Conservation (phyloP, 495 filamentous ascomycete species). For the Daldinia bambusicola region DNA sequence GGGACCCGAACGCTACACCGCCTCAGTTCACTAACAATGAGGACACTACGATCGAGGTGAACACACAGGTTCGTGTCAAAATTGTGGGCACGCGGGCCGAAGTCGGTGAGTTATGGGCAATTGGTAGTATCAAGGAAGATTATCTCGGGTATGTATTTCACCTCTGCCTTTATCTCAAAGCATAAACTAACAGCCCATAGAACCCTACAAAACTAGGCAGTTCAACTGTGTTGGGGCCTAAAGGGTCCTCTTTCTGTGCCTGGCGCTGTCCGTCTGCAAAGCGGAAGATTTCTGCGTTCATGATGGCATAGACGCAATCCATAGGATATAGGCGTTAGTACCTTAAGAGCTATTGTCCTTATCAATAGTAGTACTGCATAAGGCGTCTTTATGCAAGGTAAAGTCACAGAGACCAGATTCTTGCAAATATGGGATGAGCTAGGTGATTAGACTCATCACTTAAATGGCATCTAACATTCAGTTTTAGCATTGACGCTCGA, state of each 20-base stretch:
- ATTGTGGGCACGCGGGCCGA: conserved; percentile 91
- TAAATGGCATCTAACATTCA: conserved; percentile 21
- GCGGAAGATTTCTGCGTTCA: conserved; percentile 1
- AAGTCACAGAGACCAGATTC: conserved; percentile 12
- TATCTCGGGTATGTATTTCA: conserved; percentile 60
- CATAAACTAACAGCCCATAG: conserved; percentile 23
- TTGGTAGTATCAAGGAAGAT: conserved; percentile 95
- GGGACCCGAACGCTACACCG: conserved; percentile 88
- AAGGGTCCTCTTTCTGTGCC: background rate
- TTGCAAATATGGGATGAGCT: conserved; percentile 24
- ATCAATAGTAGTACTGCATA: conserved; percentile 21
- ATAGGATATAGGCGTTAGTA: conserved; percentile 22
- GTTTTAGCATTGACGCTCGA: conserved; percentile 9
- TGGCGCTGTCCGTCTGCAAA: conserved; percentile 1
- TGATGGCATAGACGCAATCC: conserved; percentile 3
- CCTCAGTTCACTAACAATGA: conserved; percentile 86
- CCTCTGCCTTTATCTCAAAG: no score
- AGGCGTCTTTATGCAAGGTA: conserved; percentile 35
- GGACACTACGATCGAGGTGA: conserved; percentile 92
- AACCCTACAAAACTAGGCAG: conserved; percentile 28
- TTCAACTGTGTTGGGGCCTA: background rate
- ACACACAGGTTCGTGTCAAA: conserved; percentile 91
- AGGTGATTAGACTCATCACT: conserved; percentile 1
- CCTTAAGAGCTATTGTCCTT: conserved; percentile 13
- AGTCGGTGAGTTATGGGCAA: conserved; percentile 92